Evolutionary conservation across 208 protist species (phyloP).

Genomic region (Wallacemonas collosoma): DNA sequence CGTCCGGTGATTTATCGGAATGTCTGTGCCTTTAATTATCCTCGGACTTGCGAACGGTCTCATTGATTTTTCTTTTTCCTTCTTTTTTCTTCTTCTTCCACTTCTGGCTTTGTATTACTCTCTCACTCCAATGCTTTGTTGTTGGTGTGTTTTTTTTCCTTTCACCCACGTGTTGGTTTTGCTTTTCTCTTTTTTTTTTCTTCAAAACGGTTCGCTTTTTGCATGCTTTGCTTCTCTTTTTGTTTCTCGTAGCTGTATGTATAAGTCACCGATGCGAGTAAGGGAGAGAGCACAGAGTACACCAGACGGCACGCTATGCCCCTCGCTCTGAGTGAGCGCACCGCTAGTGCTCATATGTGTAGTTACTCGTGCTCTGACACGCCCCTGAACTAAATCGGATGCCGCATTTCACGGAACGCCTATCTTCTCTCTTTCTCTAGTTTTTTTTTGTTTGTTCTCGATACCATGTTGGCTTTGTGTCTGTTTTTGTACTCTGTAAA

Average conservation of each 20-base stretch:
- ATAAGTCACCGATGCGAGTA: not conserved
- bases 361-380: too few relatives aligned
- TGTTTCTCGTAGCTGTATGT: not conserved
- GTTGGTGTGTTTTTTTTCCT: not conserved
- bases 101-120: not conserved
- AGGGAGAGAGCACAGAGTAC: too few relatives aligned
- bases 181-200: constrained; percentile 11
- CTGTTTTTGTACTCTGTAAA: too few relatives aligned
- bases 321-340: too few relatives aligned
- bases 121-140: not conserved
- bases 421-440: not conserved
- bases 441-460: constrained; percentile 11
- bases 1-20: too few relatives aligned
- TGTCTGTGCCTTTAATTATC: too few relatives aligned
- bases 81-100: not conserved
- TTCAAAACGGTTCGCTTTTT: not conserved
- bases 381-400: too few relatives aligned
- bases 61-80: not conserved
- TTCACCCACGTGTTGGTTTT: constrained; percentile 9
- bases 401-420: too few relatives aligned
- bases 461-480: not conserved
- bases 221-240: constrained; percentile 5
- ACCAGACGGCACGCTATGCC: too few relatives aligned
- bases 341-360: too few relatives aligned
- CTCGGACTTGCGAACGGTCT: too few relatives aligned